These are phyloP conservation scores for Fusarium illudens DNA, from an alignment of 2,329 filamentous ascomycete genomes.

Conservation along the genomic window DNA sequence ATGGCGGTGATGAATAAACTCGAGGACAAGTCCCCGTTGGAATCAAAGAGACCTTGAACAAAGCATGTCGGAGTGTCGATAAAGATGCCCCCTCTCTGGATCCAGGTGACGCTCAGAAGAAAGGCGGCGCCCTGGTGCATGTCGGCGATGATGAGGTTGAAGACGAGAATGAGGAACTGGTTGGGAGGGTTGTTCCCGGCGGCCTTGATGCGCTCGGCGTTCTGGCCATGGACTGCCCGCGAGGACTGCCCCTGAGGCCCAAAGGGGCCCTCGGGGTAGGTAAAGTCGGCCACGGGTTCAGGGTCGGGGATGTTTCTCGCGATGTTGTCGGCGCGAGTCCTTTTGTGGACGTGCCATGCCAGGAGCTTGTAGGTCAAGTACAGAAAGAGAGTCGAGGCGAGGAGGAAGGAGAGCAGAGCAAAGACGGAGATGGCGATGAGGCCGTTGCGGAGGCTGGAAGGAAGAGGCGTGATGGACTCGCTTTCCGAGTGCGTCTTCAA, in stretches of 20 bases:
- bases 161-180: conserved; percentile 74
- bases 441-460: conserved; percentile 32
- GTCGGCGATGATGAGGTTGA: conserved; percentile 74
- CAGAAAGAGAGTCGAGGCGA: conserved; percentile 39
- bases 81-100: conserved; percentile 60
- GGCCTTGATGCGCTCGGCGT: conserved; percentile 7
- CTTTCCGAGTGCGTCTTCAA: conserved; percentile 20
- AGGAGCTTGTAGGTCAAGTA: conserved; percentile 44
- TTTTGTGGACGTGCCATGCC: conserved; percentile 35
- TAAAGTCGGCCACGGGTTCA: conserved; percentile 42
- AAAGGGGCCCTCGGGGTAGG: conserved; percentile 31
- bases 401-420: conserved; percentile 43
- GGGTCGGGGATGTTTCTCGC: conserved; percentile 23
- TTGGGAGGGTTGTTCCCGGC: conserved; percentile 52
- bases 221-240: conserved; percentile 11
- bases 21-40: conserved; percentile 70
- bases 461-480: conserved; percentile 34
- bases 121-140: conserved; percentile 71
- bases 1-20: conserved; percentile 73
- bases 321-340: conserved; percentile 12
- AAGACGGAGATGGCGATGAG: conserved; percentile 43
- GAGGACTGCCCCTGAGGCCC: conserved; percentile 13
- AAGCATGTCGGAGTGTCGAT: conserved; percentile 64
- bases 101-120: conserved; percentile 67
- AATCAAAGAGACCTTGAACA: conserved; percentile 73